Percentiles rank a stretch among this genome's conserved stretches.
Conservation (phyloP, 306 rosid species). For the Chamaecrista fasciculata region DNA sequence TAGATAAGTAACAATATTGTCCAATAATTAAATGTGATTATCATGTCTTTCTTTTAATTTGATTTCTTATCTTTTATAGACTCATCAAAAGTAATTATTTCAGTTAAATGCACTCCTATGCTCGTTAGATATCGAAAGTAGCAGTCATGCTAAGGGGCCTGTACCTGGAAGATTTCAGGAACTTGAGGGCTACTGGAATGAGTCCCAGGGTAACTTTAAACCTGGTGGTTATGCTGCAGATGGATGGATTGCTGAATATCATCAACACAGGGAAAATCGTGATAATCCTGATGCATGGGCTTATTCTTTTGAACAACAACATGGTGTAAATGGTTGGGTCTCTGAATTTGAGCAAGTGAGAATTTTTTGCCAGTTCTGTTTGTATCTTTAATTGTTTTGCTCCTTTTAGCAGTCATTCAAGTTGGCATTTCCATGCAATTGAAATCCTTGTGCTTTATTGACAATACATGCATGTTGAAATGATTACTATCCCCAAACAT, state of each 20-base stretch:
- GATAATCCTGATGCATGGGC: constrained; percentile 84
- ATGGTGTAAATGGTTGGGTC: constrained; percentile 89
- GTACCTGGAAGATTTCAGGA: constrained; percentile 69
- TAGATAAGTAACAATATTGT: not conserved
- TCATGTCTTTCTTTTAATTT: constrained; percentile 26
- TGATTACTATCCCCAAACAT: not conserved
- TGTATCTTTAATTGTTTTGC: constrained; percentile 13
- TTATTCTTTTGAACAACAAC: constrained; percentile 77
- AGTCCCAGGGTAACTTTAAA: constrained; percentile 77
- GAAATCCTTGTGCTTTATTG: constrained; percentile 19
- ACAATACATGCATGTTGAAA: constrained; percentile 13
- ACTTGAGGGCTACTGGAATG: constrained; percentile 89
- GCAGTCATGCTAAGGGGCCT: constrained; percentile 49
- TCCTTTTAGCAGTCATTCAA: constrained; percentile 6
- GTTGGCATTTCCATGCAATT: not conserved
- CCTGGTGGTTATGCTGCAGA: constrained; percentile 56
- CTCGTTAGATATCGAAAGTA: constrained; percentile 82
- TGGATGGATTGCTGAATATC: constrained; percentile 82
- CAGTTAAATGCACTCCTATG: constrained; percentile 90
- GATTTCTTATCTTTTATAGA: constrained; percentile 9
- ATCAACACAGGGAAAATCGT: constrained; percentile 53
- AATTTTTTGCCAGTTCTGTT: constrained; percentile 9
- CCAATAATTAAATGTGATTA: not conserved
- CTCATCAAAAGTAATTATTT: constrained; percentile 33
- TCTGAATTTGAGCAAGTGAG: constrained; percentile 93